Percentiles rank a stretch among this genome's conserved stretches.
Evolutionary conservation across 2,329 filamentous ascomycete species (phyloP).

Genomic region (Penicillium janthinellum): DNA sequence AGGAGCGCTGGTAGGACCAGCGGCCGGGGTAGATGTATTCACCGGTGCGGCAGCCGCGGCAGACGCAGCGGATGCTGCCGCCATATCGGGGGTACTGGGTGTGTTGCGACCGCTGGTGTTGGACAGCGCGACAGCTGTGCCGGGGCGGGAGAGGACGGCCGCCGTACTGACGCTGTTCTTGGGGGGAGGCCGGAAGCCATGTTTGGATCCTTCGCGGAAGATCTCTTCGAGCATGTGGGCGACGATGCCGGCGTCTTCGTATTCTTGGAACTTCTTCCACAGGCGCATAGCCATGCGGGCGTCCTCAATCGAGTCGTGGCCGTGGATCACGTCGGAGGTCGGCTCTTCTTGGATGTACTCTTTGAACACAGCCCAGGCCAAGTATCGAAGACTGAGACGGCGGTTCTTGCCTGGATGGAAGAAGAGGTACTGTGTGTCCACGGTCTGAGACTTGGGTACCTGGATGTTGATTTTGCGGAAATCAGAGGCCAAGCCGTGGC

Average conservation of each 20-base stretch:
- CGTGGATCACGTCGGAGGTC: constrained; percentile 38
- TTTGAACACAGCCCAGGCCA: constrained; percentile 87
- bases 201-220: constrained; percentile 66
- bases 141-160: constrained; percentile 40
- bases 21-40: constrained; percentile 7
- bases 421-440: constrained; percentile 92
- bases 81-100: constrained; percentile 42
- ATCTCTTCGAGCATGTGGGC: constrained; percentile 85
- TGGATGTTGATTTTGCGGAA: constrained; percentile 99
- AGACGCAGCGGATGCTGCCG: constrained; percentile 17
- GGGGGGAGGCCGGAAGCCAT: constrained; percentile 59
- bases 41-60: constrained; percentile 8
- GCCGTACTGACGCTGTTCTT: constrained; percentile 37
- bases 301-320: constrained; percentile 93
- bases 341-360: constrained; percentile 91
- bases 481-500: constrained; percentile 90
- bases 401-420: constrained; percentile 77
- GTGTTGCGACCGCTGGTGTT: constrained; percentile 46
- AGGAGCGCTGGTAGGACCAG: constrained; percentile 34
- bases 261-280: constrained; percentile 88
- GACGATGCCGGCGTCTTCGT: constrained; percentile 78
- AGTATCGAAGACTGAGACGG: constrained; percentile 86
- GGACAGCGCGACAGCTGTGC: constrained; percentile 42
- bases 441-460: constrained; percentile 83
- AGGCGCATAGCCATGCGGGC: constrained; percentile 86